Base-by-base conservation (phyloP, 257 asterid genomes). In the Przewalskia tangutica region DNA sequence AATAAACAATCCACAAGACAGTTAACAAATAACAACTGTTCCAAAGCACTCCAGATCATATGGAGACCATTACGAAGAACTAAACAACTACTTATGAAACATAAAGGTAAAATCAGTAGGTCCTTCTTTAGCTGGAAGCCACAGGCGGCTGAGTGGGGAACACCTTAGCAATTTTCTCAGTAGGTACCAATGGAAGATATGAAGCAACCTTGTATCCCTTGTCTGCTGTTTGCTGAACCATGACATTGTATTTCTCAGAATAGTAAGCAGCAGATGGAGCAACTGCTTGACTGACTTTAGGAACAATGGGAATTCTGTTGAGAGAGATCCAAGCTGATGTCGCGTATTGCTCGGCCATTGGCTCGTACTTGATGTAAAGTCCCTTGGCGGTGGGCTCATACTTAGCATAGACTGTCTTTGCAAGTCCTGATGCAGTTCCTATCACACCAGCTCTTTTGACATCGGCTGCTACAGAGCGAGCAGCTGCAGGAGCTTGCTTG, bases 271-370 rank as follows among this genome's bases (percentile, higher is more conserved):
- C 99, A 0, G 94, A 88, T 0, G 99, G 99, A 20, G 83, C 90
- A 27, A 95, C 92, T 1, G 90, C 97, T 83, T 89, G 92, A 64
- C 95, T 94, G 54, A 91, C 91, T 54, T 56, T 89, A 48, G 97
- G 95, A 85, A 95, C 90, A 13, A 92, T 86, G 0, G 98, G 99
- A 18, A 94, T 89, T 86, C 81, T 90, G 50, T 91, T 92, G 77
- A 95, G 83, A 4, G 95, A 85, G 27, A 77, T 89, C 97, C 97
- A 95, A 0, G 95, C 89, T 0, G 90, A 83, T 0, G 86, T 86
- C 0, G 97, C 98, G n/a, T 90, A 92, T n/a, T 88, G 91, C 97
- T 92, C 97, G 0, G 97, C 99, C 27, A 92, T 88, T 0, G 96
- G 98, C 80, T 95, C 98, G 0, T 91, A 95, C 84, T 94, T 94